These are phyloP conservation scores for Grigorovia humatica DNA, from an alignment of 805 yeast species.

Conservation along the genomic window DNA sequence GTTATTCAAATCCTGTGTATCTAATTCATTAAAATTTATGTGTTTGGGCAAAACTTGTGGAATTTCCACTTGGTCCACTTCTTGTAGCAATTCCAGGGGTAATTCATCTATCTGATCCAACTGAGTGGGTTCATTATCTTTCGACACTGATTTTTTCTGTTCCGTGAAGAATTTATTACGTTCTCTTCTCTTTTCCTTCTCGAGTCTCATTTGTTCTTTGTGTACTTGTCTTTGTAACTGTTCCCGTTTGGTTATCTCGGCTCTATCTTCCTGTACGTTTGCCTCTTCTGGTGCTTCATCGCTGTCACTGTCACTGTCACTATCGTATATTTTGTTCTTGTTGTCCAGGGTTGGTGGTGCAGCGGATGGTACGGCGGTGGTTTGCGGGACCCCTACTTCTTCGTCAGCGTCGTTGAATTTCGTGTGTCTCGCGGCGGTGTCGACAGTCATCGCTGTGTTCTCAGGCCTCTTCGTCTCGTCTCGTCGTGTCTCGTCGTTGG, in stretches of 20 bases:
- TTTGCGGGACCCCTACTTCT: conserved; percentile 5
- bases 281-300: conserved; percentile 46
- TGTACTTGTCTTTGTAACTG: conserved; percentile 20
- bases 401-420: conserved; percentile 17
- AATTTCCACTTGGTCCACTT: conserved; percentile 15
- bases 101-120: conserved; percentile 14
- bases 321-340: neutral
- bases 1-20: conserved; percentile 10
- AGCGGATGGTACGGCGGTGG: neutral
- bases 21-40: conserved; percentile 28
- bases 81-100: conserved; percentile 32
- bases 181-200: conserved; percentile 29
- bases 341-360: neutral
- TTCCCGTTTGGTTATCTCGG: conserved; percentile 16
- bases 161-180: conserved; percentile 20
- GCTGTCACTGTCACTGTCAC: conserved; percentile 12
- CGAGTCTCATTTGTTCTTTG: conserved; percentile 16
- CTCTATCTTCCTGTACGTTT: conserved; percentile 21
- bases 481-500: too few species aligned
- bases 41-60: conserved; percentile 22
- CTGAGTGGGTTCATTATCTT: neutral
- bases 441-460: neutral
- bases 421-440: conserved; percentile 8
- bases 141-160: conserved; percentile 26
- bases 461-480: too few species aligned